Base-by-base conservation (phyloP, 495 filamentous ascomycete genomes). In the Diplogelasinospora grovesii region DNA sequence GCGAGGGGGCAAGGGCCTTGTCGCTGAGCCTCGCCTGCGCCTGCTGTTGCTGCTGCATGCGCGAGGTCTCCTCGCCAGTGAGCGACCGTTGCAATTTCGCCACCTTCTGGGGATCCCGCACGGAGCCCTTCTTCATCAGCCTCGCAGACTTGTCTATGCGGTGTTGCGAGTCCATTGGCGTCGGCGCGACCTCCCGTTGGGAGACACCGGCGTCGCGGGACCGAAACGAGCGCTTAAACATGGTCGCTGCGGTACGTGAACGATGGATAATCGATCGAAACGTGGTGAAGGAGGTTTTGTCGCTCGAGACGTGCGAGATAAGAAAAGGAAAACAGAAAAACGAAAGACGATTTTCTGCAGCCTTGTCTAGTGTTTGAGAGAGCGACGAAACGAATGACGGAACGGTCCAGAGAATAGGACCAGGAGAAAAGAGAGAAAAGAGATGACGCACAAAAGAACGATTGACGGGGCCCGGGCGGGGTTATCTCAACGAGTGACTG, bases 181-280 rank as follows among this genome's bases (percentile, higher is more conserved):
- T 36, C 47, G 56, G 33, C 31, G 48, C 49, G 37, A 37, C 48
- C 38, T 61, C 57, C 50, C 55, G 39, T 39, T 61, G 57, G 41
- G 57, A 61, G 52, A 36, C 41, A 46, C 52, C 41, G 36, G 53
- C 52, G 41, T 61, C 74, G 64, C 77, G 82, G 39, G 77, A 77
- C 58, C 71, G 69, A 70, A 89, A 89, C 52, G 84, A 86, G 60
- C 84, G 83, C 61, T 82, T 86, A 73, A 89, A 89, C 85, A 89
- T 89, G 52, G 42, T 73, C 57, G 53, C 43, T 48, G 51, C 50
- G 64, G 62, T 56, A 31, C n/a, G 8, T 37, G 22, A 15, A 36
- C 16, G 33, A 10, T n/a, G 37, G 23, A 30, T 44, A 22, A 45
- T 48, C 34, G 45, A 16, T 15, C 8, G 48, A 40, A 49, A 45